Conservation (phyloP, 192 early-diverging fungal species). For the Entophlyctis luteolus region DNA sequence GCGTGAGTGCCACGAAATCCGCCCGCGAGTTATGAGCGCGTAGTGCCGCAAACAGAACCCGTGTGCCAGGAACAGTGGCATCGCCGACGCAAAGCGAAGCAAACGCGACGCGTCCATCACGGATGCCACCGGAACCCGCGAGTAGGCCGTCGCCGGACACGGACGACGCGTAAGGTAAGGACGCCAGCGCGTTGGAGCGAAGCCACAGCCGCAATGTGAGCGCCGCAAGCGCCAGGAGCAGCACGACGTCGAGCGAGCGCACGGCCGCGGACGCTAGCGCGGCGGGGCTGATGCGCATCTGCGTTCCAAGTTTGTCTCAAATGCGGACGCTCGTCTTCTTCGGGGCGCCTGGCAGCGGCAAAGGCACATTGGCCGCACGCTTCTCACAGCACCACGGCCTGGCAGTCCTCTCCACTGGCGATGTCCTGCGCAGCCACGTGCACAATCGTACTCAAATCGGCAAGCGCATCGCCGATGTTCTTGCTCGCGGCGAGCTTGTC, state of each 20-base stretch:
- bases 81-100: constrained; percentile 23
- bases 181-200: not conserved
- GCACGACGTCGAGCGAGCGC: too few relatives aligned
- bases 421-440: constrained; percentile 82
- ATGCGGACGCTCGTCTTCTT: constrained; percentile 5
- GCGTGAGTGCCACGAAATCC: constrained; percentile 10
- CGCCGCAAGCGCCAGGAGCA: too few relatives aligned
- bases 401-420: constrained; percentile 75
- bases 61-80: constrained; percentile 13
- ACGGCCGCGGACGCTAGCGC: too few relatives aligned
- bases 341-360: constrained; percentile 45
- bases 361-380: constrained; percentile 86
- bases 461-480: constrained; percentile 38
- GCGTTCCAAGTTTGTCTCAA: too few relatives aligned
- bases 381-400: constrained; percentile 65
- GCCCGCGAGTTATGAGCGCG: not conserved
- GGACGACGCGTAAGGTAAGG: too few relatives aligned
- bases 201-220: not conserved
- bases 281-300: too few relatives aligned
- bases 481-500: constrained; percentile 56
- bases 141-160: not conserved
- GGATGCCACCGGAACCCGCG: not conserved
- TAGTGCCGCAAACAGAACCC: constrained; percentile 12
- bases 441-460: constrained; percentile 61
- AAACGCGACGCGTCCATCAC: not conserved